phyloP scores from a whole-genome alignment of 2,329 filamentous ascomycete species.

The Calonectria hongkongensis region DNA sequence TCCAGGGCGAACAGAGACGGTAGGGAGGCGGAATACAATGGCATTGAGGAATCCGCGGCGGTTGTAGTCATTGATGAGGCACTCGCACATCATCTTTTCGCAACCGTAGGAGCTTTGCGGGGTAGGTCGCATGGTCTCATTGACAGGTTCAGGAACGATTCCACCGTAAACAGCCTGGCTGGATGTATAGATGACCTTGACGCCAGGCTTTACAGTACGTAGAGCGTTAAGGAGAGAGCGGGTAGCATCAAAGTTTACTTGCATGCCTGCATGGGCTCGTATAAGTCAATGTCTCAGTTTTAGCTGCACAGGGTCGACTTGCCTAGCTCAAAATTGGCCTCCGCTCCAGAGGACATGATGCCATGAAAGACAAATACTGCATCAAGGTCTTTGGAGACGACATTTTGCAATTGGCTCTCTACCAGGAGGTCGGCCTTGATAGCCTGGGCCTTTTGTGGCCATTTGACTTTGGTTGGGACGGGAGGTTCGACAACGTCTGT shows the following conservation, averaged over 20 bases:
- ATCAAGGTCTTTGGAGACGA: conserved; percentile 58
- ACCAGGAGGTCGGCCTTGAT: conserved; percentile 41
- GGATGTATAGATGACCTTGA: conserved; percentile 75
- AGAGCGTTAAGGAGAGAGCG: conserved; percentile 71
- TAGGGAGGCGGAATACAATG: conserved; percentile 73
- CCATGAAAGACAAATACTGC: conserved; percentile 76
- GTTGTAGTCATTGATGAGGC: conserved; percentile 52
- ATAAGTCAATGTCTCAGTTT: neutral
- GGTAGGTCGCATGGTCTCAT: conserved; percentile 66
- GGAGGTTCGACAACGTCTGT: conserved; percentile 73
- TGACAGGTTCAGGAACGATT: conserved; percentile 66
- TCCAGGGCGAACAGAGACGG: conserved; percentile 75
- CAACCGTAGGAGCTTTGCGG: conserved; percentile 76
- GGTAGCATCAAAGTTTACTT: conserved; percentile 75
- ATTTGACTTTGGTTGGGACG: conserved; percentile 61
- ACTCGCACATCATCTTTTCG: conserved; percentile 76
- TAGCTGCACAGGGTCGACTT: conserved; percentile 51
- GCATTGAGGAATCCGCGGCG: conserved; percentile 74
- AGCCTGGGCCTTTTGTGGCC: conserved; percentile 52
- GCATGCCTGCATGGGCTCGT: conserved; percentile 25
- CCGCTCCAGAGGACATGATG: conserved; percentile 77
- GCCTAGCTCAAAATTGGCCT: conserved; percentile 73
- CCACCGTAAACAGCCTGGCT: conserved; percentile 76
- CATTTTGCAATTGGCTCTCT: conserved; percentile 6
- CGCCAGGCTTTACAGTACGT: conserved; percentile 64